Evolutionary conservation across 2,329 filamentous ascomycete species (phyloP), one percentile per base, ranked within the genome.

Genomic region (Fusarium lateritium): DNA sequence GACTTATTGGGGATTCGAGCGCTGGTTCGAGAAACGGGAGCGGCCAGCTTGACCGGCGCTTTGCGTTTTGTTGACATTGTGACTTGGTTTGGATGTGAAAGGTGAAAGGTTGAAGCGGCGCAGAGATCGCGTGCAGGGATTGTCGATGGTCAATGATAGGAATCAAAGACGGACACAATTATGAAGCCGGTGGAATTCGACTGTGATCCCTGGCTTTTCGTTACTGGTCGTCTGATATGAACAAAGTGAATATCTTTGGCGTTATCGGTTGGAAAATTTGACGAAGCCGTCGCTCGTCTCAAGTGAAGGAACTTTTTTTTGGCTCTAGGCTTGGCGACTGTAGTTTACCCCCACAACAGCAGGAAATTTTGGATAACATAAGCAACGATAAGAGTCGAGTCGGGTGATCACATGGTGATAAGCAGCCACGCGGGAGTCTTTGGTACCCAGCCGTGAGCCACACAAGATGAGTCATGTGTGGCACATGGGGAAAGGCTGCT

Each of bases 1-100:
- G 81, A 78, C 74, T 84, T 88, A 46, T 81, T 78, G 5, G 82
- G 73, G 19, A 81, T 76, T 75, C 86, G 88, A 60, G 86, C 86
- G 75, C 81, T 84, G 56, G 83, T 80, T 77, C 84, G 86, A 63
- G 86, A 81, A 15, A 83, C 80, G 1, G 89, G 89, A 62, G 84
- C 80, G 59, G 85, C 86, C 73, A 91, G 81, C 79, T 85, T 86
- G 67, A 83, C 82, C 63, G 86, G 80, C 59, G 84, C 81, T 83
- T 89, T 91, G 76, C 88, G 83, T 79, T 89, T 91, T 44, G 87
- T 85, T 65, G 88, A 87, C 85, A 89, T 88, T 65, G 75, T 73
- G 72, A 74, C 42, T 28, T 31, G 10, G 28, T 13, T 31, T 31
- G 28, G n/a, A 19, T 51, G 39, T 43, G 34, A 64, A 15, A 39